Base-by-base conservation (phyloP, 2,329 filamentous ascomycete species). In the Neonectria ditissima region DNA sequence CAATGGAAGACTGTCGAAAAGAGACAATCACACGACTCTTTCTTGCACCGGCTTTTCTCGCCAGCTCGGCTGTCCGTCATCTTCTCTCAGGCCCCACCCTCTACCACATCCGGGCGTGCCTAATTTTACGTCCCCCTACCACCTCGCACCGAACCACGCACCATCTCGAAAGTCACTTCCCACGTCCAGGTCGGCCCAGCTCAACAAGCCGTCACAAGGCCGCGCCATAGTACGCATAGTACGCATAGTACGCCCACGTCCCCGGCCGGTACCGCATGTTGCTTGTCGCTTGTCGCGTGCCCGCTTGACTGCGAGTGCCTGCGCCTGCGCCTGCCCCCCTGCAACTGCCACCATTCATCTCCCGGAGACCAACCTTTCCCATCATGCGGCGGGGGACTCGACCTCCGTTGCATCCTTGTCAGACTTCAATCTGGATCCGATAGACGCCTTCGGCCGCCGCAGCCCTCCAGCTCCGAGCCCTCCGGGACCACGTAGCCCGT, bases 351-450 rank as follows among this genome's bases (percentile, higher is more conserved):
- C 65, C 55, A 66, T 71, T 70, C 68, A 69, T 70, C 58, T 66
- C 72, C 67, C 60, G 66, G 70, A 60, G 65, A 60, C 34, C 54
- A 63, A 55, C 45, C 52, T 55, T 73, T 72, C 68, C 72, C 79
- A 83, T 77, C 73, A 89, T 89, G 87, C 84, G 81, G 87, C 81
- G 83, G 76, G 75, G 77, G 86, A 86, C 83, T 79, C 75, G 69
- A 72, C 77, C 85, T 87, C 86, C 84, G 82, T 84, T 82, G 84
- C 84, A 83, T 78, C 78, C 75, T 70, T 78, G 73, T 74, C 73
- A 68, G 72, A 74, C 72, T 78, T 83, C 84, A 87, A 79, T 77
- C 84, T 89, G 86, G 87, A 89, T 85, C 77, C 84, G 75, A 80
- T 84, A 85, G 78, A 81, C 59, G 71, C 73, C 67, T 45, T 80